These are phyloP conservation scores for Neurospora sp. DNA, from an alignment of 495 filamentous ascomycete genomes.

Conservation along the genomic window DNA sequence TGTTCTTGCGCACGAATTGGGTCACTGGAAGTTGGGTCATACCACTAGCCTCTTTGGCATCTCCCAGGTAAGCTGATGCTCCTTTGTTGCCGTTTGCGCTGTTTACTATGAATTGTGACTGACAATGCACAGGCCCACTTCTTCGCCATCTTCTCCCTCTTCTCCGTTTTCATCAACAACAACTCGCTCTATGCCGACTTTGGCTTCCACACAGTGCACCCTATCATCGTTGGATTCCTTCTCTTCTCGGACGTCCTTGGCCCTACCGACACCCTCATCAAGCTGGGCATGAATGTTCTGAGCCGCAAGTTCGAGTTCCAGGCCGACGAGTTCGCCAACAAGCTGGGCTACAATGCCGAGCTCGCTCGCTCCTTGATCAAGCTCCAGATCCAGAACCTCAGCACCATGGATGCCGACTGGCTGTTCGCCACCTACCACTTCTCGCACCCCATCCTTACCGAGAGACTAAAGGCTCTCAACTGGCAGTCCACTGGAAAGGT, in stretches of 20 bases:
- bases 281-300: slow-evolving; percentile 91
- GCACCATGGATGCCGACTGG: slow-evolving; percentile 97
- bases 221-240: slow-evolving; percentile 93
- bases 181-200: slow-evolving; percentile 80
- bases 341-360: slow-evolving; percentile 75
- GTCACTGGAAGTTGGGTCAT: slow-evolving; percentile 93
- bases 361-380: slow-evolving; percentile 85
- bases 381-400: slow-evolving; percentile 94
- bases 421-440: slow-evolving; percentile 97
- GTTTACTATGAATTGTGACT: slow-evolving; percentile 6
- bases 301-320: slow-evolving; percentile 91
- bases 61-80: slow-evolving; percentile 56
- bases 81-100: background rate
- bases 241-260: slow-evolving; percentile 90
- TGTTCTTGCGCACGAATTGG: slow-evolving; percentile 88
- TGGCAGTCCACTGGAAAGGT: slow-evolving; percentile 50
- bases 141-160: slow-evolving; percentile 92
- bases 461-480: slow-evolving; percentile 79
- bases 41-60: slow-evolving; percentile 87
- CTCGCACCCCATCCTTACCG: slow-evolving; percentile 91
- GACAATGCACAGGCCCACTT: slow-evolving; percentile 49
- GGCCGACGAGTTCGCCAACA: slow-evolving; percentile 80
- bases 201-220: slow-evolving; percentile 74
- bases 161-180: slow-evolving; percentile 97
- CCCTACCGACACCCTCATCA: slow-evolving; percentile 84